phyloP scores from a whole-genome alignment of 176 grass and related monocot genomes.

The Aegilops sharonensis region DNA sequence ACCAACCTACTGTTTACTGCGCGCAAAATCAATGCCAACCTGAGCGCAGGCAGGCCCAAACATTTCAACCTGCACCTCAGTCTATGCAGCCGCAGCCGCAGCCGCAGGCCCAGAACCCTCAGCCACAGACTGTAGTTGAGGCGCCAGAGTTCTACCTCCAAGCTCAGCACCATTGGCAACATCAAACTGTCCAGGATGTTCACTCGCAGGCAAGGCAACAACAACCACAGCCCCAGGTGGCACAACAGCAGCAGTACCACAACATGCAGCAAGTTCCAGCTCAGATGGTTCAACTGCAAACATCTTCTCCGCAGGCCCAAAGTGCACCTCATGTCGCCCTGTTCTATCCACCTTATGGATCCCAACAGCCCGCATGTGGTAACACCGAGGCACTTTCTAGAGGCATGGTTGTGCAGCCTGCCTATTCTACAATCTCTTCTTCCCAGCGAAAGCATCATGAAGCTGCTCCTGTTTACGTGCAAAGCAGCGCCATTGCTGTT shows the following conservation, averaged over 20 bases:
- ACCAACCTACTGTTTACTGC: conserved; percentile 49
- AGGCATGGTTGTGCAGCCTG: conserved; percentile 56
- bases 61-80: conserved; percentile 46
- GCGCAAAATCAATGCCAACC: conserved; percentile 36
- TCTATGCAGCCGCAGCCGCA: conserved; percentile 35
- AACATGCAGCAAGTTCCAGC: conserved; percentile 49
- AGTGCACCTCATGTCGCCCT: conserved; percentile 55
- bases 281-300: conserved; percentile 48
- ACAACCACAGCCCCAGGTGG: conserved; percentile 45
- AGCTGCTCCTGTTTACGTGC: conserved; percentile 53
- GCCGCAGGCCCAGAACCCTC: conserved; percentile 39
- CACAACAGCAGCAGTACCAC: conserved; percentile 52
- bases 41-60: conserved; percentile 38
- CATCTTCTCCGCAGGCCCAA: conserved; percentile 56
- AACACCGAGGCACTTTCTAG: conserved; percentile 45
- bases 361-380: conserved; percentile 62
- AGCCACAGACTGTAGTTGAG: conserved; percentile 42
- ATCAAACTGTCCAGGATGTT: conserved; percentile 49
- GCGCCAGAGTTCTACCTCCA: conserved; percentile 44
- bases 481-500: conserved; percentile 50
- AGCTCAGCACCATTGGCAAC: conserved; percentile 56
- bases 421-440: conserved; percentile 60
- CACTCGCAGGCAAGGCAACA: conserved; percentile 47
- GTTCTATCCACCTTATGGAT: conserved; percentile 65
- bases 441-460: conserved; percentile 56